phyloP scores from a whole-genome alignment of 805 yeast species.

The Candida coquimbonensis region DNA sequence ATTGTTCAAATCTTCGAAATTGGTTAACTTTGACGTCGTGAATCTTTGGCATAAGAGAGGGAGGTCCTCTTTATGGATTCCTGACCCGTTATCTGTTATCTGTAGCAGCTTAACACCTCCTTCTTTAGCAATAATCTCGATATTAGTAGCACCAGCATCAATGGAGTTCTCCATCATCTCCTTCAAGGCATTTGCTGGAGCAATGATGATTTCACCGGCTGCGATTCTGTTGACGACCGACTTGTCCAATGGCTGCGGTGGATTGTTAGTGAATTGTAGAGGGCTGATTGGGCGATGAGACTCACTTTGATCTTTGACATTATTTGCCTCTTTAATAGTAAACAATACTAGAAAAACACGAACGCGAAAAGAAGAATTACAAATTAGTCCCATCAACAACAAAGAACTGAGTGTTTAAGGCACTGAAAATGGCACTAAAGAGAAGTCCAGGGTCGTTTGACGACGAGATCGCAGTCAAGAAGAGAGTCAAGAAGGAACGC shows the following conservation, averaged over 20 bases:
- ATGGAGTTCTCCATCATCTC: constrained; percentile 89
- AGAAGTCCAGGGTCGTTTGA: too few species aligned
- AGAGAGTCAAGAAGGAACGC: too few species aligned
- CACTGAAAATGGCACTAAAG: background rate
- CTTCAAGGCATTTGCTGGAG: constrained; percentile 90
- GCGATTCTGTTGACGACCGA: constrained; percentile 86
- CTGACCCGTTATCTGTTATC: constrained; percentile 83
- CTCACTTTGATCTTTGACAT: constrained; percentile 2
- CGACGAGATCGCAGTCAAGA: too few species aligned
- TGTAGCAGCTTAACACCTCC: constrained; percentile 88
- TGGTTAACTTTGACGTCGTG: constrained; percentile 77
- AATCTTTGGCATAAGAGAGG: constrained; percentile 81
- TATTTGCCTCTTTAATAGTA: background rate
- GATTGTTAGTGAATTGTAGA: too few species aligned
- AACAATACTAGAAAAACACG: background rate
- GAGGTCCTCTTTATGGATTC: constrained; percentile 69
- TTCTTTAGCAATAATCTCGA: constrained; percentile 80
- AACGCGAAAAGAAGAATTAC: background rate
- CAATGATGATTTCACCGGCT: constrained; percentile 93
- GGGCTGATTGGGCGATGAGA: background rate
- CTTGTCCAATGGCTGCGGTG: constrained; percentile 43
- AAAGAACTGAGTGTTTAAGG: background rate
- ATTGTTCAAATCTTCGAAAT: constrained; percentile 66
- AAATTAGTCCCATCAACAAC: background rate
- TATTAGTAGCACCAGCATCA: constrained; percentile 70